These are phyloP conservation scores for Cladophialophora chaetospira DNA, from an alignment of 2,329 filamentous ascomycete species.

Conservation along the genomic window DNA sequence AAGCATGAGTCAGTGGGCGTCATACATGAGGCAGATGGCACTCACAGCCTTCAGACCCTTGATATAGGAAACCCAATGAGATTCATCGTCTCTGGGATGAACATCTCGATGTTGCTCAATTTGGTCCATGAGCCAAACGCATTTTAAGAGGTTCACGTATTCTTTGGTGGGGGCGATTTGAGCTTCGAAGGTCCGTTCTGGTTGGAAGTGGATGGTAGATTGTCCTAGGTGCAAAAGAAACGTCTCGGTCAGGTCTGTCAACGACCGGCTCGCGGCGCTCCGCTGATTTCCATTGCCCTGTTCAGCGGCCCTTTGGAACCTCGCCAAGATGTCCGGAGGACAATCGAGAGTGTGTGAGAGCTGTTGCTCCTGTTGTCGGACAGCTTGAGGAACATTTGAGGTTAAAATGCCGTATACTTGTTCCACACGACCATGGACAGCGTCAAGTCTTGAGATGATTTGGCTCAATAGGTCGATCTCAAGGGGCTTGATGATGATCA, in stretches of 20 bases:
- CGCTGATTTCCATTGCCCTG: neutral
- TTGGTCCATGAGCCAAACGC: neutral
- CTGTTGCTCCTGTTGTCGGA: neutral
- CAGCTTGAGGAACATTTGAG: neutral
- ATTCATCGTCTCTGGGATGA: neutral
- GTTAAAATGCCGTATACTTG: neutral
- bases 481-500: neutral
- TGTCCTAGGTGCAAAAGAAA: neutral
- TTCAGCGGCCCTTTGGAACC: neutral
- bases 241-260: neutral
- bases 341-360: neutral
- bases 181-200: neutral
- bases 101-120: neutral
- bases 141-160: neutral
- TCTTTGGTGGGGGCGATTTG: neutral
- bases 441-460: neutral
- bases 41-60: neutral
- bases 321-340: neutral
- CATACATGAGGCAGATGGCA: neutral
- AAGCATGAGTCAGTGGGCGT: neutral
- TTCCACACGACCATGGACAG: neutral
- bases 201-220: neutral
- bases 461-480: neutral
- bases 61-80: neutral
- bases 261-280: neutral